phyloP scores from a whole-genome alignment of 345 rosid species.

The Eucalyptus caleyi region DNA sequence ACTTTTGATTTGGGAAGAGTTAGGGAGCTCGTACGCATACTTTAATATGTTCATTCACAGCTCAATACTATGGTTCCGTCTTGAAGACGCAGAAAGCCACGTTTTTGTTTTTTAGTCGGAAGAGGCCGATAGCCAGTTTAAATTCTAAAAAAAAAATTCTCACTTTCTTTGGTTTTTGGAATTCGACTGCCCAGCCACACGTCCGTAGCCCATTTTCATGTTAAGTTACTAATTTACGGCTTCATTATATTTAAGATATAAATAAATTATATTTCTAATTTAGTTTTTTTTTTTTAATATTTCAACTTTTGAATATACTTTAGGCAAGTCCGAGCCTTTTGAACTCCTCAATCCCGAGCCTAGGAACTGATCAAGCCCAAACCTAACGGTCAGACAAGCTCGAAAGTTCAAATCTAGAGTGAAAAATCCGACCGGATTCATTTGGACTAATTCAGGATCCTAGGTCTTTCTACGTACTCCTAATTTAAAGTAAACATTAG shows the following conservation, averaged over 20 bases:
- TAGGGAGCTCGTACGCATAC: background rate
- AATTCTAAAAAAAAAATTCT: background rate
- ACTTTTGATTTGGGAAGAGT: background rate
- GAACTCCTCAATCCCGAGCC: background rate
- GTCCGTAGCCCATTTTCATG: background rate
- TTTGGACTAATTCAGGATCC: background rate
- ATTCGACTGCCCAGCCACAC: background rate
- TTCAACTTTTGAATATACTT: background rate
- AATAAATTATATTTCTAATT: background rate
- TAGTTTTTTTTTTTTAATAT: background rate
- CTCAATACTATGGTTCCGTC: rapidly evolving
- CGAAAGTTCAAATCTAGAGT: background rate
- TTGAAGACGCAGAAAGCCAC: background rate
- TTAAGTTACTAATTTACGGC: background rate
- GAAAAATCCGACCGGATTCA: background rate
- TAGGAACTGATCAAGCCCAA: background rate
- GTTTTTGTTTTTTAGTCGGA: background rate
- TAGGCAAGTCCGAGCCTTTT: background rate
- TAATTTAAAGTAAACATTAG: background rate
- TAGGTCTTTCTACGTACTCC: background rate
- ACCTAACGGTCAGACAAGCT: background rate
- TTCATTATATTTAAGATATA: background rate
- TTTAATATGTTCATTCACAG: background rate
- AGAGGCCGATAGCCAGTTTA: background rate
- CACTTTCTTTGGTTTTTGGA: background rate